Evolutionary conservation across 331 rosid species (phyloP).

Genomic region (Rhamnella rubrinervis): DNA sequence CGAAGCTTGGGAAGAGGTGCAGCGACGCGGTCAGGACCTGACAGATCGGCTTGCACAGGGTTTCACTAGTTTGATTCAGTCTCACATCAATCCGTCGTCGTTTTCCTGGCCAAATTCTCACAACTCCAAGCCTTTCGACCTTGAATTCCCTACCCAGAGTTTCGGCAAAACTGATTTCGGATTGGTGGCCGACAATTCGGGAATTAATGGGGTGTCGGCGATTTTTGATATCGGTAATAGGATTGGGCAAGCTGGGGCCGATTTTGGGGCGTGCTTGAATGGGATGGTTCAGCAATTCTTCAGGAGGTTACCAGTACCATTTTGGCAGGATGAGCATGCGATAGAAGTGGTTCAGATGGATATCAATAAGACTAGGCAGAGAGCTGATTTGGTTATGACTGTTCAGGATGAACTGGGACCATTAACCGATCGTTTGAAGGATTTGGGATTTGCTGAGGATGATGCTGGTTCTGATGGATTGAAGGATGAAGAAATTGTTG

Average conservation of each 20-base stretch:
- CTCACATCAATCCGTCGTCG: constrained; percentile 71
- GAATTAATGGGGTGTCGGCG: constrained; percentile 70
- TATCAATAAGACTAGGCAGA: constrained; percentile 47
- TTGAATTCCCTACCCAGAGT: constrained; percentile 67
- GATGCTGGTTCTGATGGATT: constrained; percentile 45
- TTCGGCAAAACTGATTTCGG: constrained; percentile 66
- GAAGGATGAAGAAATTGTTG: constrained; percentile 61
- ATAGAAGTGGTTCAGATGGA: constrained; percentile 39
- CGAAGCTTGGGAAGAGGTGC: constrained; percentile 98
- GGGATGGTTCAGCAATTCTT: constrained; percentile 95
- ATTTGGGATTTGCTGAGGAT: constrained; percentile 56
- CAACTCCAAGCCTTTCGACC: constrained; percentile 70
- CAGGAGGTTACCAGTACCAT: constrained; percentile 75
- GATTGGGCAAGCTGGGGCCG: constrained; percentile 94
- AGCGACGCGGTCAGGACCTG: constrained; percentile 90
- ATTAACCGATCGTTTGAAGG: constrained; percentile 52
- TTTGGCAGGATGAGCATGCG: constrained; percentile 57
- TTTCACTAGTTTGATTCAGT: constrained; percentile 75
- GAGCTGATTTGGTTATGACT: constrained; percentile 40
- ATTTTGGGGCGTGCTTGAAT: constrained; percentile 85
- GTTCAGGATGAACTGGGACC: constrained; percentile 57
- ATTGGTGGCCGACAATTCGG: constrained; percentile 36
- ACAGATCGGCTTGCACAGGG: constrained; percentile 98
- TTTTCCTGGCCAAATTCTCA: constrained; percentile 80
- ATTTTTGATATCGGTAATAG: constrained; percentile 78